phyloP scores from a whole-genome alignment of 116 monocot genomes.

The Trichopus zeylanicus region DNA sequence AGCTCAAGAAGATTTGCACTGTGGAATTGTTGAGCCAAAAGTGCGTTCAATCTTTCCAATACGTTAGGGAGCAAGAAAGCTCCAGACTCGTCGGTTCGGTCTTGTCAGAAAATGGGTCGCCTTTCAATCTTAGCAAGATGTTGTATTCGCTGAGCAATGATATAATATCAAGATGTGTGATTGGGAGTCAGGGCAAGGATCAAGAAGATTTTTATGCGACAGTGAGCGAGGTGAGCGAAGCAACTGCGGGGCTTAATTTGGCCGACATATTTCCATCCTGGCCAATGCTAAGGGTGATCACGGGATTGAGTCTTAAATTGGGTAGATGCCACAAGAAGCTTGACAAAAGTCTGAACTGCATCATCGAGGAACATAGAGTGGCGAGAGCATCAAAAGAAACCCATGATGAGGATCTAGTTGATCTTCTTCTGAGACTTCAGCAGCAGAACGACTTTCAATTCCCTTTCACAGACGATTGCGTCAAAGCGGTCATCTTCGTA shows the following conservation, averaged over 20 bases:
- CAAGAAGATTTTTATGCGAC: background rate
- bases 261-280: constrained; percentile 19
- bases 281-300: background rate
- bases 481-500: background rate
- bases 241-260: background rate
- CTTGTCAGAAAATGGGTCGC: background rate
- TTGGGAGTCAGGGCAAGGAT: constrained; percentile 10
- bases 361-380: background rate
- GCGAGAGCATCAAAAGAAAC: background rate
- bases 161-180: constrained; percentile 1
- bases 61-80: constrained; percentile 14
- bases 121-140: background rate
- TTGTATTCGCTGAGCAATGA: constrained; percentile 5
- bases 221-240: background rate
- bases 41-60: constrained; percentile 8
- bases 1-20: constrained; percentile 9
- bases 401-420: background rate
- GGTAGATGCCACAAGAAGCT: background rate
- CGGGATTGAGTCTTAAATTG: constrained; percentile 2
- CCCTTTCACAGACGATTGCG: background rate
- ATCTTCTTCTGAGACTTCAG: background rate
- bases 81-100: background rate
- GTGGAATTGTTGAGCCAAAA: constrained; percentile 14
- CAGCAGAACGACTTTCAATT: background rate
- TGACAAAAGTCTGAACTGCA: background rate